phyloP scores from a whole-genome alignment of 2,329 filamentous ascomycete genomes.

The Diaporthe vexans region DNA sequence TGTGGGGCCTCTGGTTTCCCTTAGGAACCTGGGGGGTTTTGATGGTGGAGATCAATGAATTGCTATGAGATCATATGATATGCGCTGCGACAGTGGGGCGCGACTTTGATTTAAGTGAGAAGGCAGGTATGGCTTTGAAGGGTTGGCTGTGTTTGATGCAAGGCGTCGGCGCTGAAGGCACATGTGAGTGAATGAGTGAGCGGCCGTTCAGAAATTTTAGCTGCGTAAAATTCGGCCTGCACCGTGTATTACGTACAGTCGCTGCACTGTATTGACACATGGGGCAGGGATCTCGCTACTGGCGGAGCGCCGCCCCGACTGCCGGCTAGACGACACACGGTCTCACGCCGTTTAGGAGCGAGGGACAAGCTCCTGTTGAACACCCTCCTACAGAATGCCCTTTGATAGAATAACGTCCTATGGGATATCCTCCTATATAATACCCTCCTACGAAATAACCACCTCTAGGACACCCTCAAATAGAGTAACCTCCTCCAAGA shows the following conservation, averaged over 20 bases:
- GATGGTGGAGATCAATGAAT: not conserved
- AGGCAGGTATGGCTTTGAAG: not conserved
- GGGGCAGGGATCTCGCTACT: not conserved
- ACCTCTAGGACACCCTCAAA: too few relatives aligned
- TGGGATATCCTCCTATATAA: too few relatives aligned
- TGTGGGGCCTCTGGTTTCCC: too few relatives aligned
- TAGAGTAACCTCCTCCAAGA: too few relatives aligned
- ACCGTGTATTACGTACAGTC: not conserved
- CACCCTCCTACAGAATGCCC: too few relatives aligned
- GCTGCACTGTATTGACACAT: not conserved
- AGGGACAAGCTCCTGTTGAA: too few relatives aligned
- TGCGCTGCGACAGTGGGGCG: too few relatives aligned
- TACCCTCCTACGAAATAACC: too few relatives aligned
- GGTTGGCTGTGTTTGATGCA: not conserved
- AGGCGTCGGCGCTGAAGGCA: not conserved
- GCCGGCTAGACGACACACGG: not conserved
- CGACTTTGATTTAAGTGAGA: too few relatives aligned
- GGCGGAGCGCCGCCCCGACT: not conserved
- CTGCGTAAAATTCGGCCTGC: slow-evolving; percentile 6
- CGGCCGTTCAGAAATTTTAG: slow-evolving; percentile 34
- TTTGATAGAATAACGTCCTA: too few relatives aligned
- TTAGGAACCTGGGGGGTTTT: too few relatives aligned
- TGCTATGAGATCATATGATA: not conserved
- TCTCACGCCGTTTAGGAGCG: not conserved
- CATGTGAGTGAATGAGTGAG: slow-evolving; percentile 14